Base-by-base conservation (phyloP, 495 filamentous ascomycete genomes). In the Aspergillus ellipticus region DNA sequence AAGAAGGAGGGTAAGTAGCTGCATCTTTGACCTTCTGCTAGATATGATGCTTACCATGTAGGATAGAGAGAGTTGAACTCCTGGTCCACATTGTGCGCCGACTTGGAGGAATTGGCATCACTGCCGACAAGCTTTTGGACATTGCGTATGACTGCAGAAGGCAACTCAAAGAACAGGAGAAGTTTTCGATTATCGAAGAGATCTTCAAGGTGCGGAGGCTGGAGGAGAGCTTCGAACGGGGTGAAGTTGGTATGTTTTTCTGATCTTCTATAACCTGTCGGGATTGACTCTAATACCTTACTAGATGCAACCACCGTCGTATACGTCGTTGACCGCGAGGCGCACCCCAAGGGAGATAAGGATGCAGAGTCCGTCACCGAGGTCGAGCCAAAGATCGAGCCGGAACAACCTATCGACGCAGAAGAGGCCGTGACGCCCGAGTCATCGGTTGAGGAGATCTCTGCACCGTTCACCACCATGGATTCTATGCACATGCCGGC, bases 1-100 rank as follows among this genome's bases (percentile, higher is more conserved):
- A 76, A 78, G 60, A 96, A 89, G 74, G 80, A 81, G 55, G 84
- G 90, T 94, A 71, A 69, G 82, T 61, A 17, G 7, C n/a, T 11
- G 10, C n/a, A 33, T 28, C 51, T 28, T 16, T 16, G 8, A n/a
- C n/a, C 17, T 24, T 22, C 19, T 45, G 4, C 11, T 19, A 17
- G 5, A n/a, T n/a, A 42, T 11, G 19, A 22, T 45, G 28, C 28
- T 58, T 33, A 24, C 54, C 49, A 28, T 55, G 26, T 10, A 42
- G 46, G 19, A 43, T 26, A 78, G 75, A 71, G 45, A 69, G 75
- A 15, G 61, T 79, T 52, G 62, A 64, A 24, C 70, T 79, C 15
- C 54, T 79, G 35, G 62, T 77, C 39, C 74, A 79, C 57, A 76
- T 79, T n/a, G 57, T 79, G n/a, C 72, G 73, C 54, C 71, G 71